Evolutionary conservation across 768 basidiomycete species (phyloP).

Genomic region (Suillus discolor): DNA sequence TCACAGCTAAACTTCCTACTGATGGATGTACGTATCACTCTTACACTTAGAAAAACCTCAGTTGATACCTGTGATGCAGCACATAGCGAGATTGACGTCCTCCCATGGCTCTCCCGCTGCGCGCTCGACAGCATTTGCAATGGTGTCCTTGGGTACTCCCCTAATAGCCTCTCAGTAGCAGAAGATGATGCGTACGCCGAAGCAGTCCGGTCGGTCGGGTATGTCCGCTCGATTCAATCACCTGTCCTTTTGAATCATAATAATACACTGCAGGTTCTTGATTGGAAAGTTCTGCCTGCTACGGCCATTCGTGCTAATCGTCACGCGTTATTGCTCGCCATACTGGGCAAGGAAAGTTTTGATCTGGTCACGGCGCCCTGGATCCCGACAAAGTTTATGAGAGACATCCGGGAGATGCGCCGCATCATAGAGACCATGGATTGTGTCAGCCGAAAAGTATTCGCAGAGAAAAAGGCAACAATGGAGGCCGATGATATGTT

Average conservation of each 20-base stretch:
- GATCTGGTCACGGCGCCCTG: conserved; percentile 12
- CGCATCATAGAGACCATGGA: conserved; percentile 51
- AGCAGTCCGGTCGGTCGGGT: conserved; percentile 32
- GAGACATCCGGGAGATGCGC: conserved; percentile 43
- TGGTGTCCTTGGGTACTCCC: conserved; percentile 45
- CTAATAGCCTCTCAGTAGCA: conserved; percentile 26
- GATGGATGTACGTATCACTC: conserved; percentile 28
- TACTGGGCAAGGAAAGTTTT: conserved; percentile 34
- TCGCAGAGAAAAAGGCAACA: conserved; percentile 36
- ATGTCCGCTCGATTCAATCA: conserved; percentile 7
- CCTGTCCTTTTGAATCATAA: too few relatives aligned
- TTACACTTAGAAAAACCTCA: not conserved
- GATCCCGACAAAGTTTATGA: conserved; percentile 14
- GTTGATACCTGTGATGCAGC: conserved; percentile 2
- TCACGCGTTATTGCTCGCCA: conserved; percentile 29
- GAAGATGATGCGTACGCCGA: conserved; percentile 17
- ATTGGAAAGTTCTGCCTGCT: conserved; percentile 26
- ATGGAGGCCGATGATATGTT: too few relatives aligned
- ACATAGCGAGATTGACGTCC: conserved; percentile 28
- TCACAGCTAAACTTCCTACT: conserved; percentile 21
- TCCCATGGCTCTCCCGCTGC: conserved; percentile 40
- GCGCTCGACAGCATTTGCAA: conserved; percentile 53
- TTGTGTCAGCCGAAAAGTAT: conserved; percentile 40
- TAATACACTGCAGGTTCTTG: conserved; percentile 21
- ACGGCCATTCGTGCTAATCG: conserved; percentile 32